Evolutionary conservation across 2,329 filamentous ascomycete genomes (phyloP), one percentile per base, ranked within the genome.

Genomic region (Dothistroma pini): DNA sequence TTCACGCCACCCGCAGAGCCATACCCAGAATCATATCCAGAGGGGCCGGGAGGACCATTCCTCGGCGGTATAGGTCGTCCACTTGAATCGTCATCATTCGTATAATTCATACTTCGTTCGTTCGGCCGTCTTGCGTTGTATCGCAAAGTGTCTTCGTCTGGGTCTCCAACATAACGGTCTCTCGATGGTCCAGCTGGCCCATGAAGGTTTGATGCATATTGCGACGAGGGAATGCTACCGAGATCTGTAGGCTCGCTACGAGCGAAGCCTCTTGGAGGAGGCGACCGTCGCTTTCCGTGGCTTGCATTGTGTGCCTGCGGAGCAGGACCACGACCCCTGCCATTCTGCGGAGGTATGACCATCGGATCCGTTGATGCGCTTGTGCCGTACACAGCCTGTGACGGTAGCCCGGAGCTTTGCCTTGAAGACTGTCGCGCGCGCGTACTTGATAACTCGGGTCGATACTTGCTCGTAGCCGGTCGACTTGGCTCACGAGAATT

Each of bases 141-240:
- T 47, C 58, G 59, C 21, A 47, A 11, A 11, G 22, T 34, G 9
- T 66, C 64, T 25, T 65, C 64, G 34, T 65, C 58, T 11, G 58
- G 57, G 21, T 69, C 64, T 6, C 63, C 61, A 16, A 59, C 55
- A 34, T 61, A 66, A n/a, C 63, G 63, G 21, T 67, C 63, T 49
- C 66, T 62, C 19, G 58, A 9, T 41, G 62, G 32, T 22, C 47
- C 47, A n/a, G 22, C 2, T 16, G 62, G 58, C 11, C 61, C 64
- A 51, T 71, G 65, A 9, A 70, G 60, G 49, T 71, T 71, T 4
- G 70, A 71, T 4, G 65, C 63, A 53, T 68, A 70, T 32, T 72
- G 62, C 4, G 61, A 64, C 8, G 65, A 14, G 10, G 69, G 65
- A 19, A 69, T 70, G 31, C 66, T 63, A 21, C 62, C 63, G 21